Evolutionary conservation across 2,329 filamentous ascomycete species (phyloP), one percentile per base, ranked within the genome.

Genomic region (Xylogone sp.): DNA sequence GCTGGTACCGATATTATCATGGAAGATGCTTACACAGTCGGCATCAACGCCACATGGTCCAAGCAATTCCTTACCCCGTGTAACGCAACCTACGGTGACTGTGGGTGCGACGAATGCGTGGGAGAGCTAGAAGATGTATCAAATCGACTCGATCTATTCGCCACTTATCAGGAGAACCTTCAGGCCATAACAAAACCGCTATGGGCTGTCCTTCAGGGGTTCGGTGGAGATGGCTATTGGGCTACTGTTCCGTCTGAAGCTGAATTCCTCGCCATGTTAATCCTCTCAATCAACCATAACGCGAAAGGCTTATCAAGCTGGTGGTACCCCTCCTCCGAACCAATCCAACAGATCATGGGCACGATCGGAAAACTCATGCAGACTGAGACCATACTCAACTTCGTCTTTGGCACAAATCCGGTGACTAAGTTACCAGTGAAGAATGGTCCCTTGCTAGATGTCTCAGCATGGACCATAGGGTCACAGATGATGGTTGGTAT

Each of bases 191-290:
- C 58, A 3, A 79, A 78, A 59, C 66, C 71, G 0, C 66, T 74
- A 18, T 81, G 77, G 77, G 69, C 70, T 21, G 75, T 75, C 2
- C 69, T 75, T 3, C 76, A 79, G 60, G 75, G 70, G 0, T 81
- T 79, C 58, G 74, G 68, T 3, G 70, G 72, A 22, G 66, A 71
- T 48, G 34, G 34, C 5, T 79, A 74, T 54, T 81, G 77, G 76
- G 53, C 57, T 8, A 61, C 74, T 3, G 70, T 71, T 48, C 76
- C 76, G 3, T 77, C 71, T 2, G 58, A 62, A 0, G 64, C 57
- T 0, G 77, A 79, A 58, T 71, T 73, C 48, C 67, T 69, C 27
- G 73, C 69, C 2, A 77, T 78, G 75, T 71, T 67, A 45, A 64
- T 77, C 53, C 56, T 79, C 12, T 67, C 66, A 44, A 57, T 79